Evolutionary conservation across 345 rosid species (phyloP).

Genomic region (Arabidopsis arenosa): DNA sequence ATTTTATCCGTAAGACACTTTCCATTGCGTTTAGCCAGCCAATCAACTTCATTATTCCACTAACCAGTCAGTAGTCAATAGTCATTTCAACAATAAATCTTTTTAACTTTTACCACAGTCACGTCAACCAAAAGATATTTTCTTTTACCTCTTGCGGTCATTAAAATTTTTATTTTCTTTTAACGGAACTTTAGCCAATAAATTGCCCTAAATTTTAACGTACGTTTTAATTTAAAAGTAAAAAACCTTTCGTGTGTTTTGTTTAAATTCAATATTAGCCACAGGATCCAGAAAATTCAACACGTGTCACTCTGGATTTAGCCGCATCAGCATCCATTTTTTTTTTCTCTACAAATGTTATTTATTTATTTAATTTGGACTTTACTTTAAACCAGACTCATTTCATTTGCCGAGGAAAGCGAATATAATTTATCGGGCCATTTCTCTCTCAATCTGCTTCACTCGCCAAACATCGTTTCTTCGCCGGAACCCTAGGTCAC

Average conservation of each 20-base stretch:
- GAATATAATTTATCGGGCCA: slow-evolving; percentile 35
- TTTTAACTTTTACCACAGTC: slow-evolving; percentile 2
- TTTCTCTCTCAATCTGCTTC: slow-evolving; percentile 33
- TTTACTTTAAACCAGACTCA: slow-evolving; percentile 35
- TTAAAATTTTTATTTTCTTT: neutral
- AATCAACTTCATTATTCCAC: neutral
- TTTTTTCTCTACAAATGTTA: slow-evolving; percentile 1
- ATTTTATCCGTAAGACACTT: slow-evolving; percentile 14
- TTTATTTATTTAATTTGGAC: slow-evolving; percentile 2
- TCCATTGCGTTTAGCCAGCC: slow-evolving; percentile 5
- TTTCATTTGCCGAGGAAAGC: slow-evolving; percentile 37
- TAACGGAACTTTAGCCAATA: slow-evolving; percentile 5
- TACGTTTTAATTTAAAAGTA: neutral
- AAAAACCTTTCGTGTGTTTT: slow-evolving; percentile 12
- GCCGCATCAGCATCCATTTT: slow-evolving; percentile 26
- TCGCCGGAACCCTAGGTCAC: slow-evolving; percentile 83
- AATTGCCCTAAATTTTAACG: neutral
- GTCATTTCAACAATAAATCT: slow-evolving; percentile 5
- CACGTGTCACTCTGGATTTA: slow-evolving; percentile 32
- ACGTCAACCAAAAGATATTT: neutral
- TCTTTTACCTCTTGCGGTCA: slow-evolving; percentile 13
- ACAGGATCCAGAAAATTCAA: slow-evolving; percentile 10
- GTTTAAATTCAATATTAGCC: slow-evolving; percentile 27
- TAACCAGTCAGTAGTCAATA: neutral
- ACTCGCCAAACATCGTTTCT: slow-evolving; percentile 44